Conservation (phyloP, 352 stramenopile species). For the Pythium phragmitis region DNA sequence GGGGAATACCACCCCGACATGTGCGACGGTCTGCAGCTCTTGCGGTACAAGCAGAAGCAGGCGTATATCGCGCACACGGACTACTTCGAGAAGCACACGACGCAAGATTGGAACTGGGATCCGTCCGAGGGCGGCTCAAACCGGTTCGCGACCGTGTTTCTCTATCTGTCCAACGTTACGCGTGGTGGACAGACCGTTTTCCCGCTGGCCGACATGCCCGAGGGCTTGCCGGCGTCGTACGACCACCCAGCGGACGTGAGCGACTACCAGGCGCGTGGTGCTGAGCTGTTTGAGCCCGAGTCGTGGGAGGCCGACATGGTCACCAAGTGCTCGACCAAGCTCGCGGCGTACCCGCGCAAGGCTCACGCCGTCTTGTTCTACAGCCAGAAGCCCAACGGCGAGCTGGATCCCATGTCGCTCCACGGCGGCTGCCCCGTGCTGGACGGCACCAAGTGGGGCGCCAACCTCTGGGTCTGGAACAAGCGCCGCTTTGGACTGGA, state of each 20-base stretch:
- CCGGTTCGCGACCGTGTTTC: constrained; percentile 81
- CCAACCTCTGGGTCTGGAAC: constrained; percentile 98
- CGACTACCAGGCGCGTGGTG: constrained; percentile 42
- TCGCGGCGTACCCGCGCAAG: constrained; percentile 78
- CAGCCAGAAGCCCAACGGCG: constrained; percentile 93
- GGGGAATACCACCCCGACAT: constrained; percentile 88
- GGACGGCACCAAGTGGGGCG: constrained; percentile 94
- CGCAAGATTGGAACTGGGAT: constrained; percentile 71
- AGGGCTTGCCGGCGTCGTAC: constrained; percentile 57
- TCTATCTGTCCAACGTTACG: constrained; percentile 82
- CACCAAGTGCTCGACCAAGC: constrained; percentile 69
- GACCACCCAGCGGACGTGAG: constrained; percentile 44
- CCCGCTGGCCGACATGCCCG: constrained; percentile 67
- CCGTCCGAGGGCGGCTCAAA: constrained; percentile 72
- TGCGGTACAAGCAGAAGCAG: constrained; percentile 94
- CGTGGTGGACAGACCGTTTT: constrained; percentile 85
- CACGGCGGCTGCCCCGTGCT: constrained; percentile 96
- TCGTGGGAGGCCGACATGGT: constrained; percentile 82
- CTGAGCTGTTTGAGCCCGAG: constrained; percentile 58
- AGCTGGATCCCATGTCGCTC: constrained; percentile 82
- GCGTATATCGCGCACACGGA: constrained; percentile 94
- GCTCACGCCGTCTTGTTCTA: constrained; percentile 97
- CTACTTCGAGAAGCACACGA: constrained; percentile 84
- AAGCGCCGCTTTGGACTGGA: constrained; percentile 74
- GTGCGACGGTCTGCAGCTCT: constrained; percentile 94